A percentile compares a stretch with the other conserved stretches of the same genome.
Evolutionary conservation across 1,284 basidiomycete genomes (phyloP).

Genomic region (Irpex lacteus): DNA sequence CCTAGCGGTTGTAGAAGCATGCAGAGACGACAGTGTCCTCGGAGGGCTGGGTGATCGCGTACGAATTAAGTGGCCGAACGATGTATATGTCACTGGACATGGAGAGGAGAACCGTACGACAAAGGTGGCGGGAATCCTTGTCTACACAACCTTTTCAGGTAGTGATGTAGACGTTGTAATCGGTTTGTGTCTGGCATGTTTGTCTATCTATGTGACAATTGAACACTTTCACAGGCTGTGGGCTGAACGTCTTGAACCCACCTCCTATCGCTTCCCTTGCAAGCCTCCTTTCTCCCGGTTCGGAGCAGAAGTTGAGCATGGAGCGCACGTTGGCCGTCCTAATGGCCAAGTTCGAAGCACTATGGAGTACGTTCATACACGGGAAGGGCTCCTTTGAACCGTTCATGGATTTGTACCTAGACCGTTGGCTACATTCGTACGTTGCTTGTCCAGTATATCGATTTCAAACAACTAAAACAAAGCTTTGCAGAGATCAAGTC

Average conservation of each 20-base stretch:
- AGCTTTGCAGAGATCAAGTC: constrained; percentile 68
- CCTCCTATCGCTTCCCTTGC: constrained; percentile 83
- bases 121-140: constrained; percentile 90
- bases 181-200: constrained; percentile 40
- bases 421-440: constrained; percentile 88
- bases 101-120: constrained; percentile 22
- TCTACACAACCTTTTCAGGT: constrained; percentile 82
- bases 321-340: constrained; percentile 79
- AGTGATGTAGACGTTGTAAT: constrained; percentile 78
- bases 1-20: constrained; percentile 87
- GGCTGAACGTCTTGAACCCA: constrained; percentile 84
- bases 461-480: not conserved
- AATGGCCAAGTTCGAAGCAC: constrained; percentile 73
- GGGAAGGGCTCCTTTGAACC: constrained; percentile 69
- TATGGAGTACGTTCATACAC: constrained; percentile 74
- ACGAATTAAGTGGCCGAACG: constrained; percentile 97
- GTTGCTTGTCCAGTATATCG: constrained; percentile 29
- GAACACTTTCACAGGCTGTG: constrained; percentile 62
- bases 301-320: constrained; percentile 49
- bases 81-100: constrained; percentile 77
- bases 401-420: constrained; percentile 78
- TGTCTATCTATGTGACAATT: no score
- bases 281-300: constrained; percentile 53
- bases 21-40: constrained; percentile 51
- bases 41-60: constrained; percentile 58